Percentiles rank a stretch among this genome's conserved stretches.
Conservation (phyloP, 495 filamentous ascomycete genomes). For the Parathielavia appendiculata region DNA sequence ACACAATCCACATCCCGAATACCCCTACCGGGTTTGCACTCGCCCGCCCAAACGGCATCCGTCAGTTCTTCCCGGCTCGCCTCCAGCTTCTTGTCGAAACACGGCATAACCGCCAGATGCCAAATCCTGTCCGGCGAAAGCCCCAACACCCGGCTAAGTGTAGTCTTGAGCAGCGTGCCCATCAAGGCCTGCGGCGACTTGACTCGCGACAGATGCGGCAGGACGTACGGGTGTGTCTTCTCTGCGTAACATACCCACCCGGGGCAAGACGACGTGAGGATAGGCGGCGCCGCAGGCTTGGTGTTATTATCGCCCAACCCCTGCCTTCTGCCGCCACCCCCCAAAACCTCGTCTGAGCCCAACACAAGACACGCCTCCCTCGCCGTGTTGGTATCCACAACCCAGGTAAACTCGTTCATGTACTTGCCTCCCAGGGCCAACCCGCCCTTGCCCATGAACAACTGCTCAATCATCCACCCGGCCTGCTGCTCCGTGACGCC, state of each 20-base stretch:
- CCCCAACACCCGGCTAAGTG: slow-evolving; percentile 62
- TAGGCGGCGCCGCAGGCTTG: slow-evolving; percentile 51
- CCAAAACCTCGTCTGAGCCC: slow-evolving; percentile 70
- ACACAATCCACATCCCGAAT: slow-evolving; percentile 94
- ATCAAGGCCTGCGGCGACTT: slow-evolving; percentile 92
- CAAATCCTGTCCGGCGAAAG: slow-evolving; percentile 78
- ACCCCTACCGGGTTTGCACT: slow-evolving; percentile 44
- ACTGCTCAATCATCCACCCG: slow-evolving; percentile 73
- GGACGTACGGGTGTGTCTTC: slow-evolving; percentile 88
- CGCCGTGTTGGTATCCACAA: slow-evolving; percentile 79
- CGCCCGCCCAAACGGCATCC: slow-evolving; percentile 61
- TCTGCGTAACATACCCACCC: slow-evolving; percentile 99
- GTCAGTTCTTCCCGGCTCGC: slow-evolving; percentile 91
- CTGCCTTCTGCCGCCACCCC: background rate
- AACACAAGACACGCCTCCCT: slow-evolving; percentile 71
- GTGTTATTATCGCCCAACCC: background rate
- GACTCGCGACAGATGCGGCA: slow-evolving; percentile 83
- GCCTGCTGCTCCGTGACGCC: slow-evolving; percentile 67
- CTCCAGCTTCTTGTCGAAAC: slow-evolving; percentile 98
- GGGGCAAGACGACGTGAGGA: slow-evolving; percentile 86
- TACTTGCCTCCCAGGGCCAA: slow-evolving; percentile 62
- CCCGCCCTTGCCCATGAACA: slow-evolving; percentile 69
- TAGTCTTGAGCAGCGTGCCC: slow-evolving; percentile 83
- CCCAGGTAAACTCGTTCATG: slow-evolving; percentile 75
- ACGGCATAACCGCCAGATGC: slow-evolving; percentile 94